Evolutionary conservation across 164 flowering plant species (phyloP), one percentile per base, ranked within the genome.

Genomic region (Chimonanthus salicifolius): DNA sequence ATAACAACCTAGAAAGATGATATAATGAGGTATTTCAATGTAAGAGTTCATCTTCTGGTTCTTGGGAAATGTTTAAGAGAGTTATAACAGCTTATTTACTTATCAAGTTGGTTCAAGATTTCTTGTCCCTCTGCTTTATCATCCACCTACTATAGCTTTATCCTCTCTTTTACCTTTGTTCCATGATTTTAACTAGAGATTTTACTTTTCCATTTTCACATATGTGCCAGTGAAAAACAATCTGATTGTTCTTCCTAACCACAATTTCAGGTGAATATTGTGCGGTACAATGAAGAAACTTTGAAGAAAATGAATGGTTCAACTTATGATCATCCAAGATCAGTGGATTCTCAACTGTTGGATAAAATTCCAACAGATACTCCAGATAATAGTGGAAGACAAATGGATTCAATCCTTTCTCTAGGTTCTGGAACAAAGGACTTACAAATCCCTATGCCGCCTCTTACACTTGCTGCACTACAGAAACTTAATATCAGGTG

Each of bases 381-480:
- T 71, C 76, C 83, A 21, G 70, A 70, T 74, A 72, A 47, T 79
- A 71, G 70, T 51, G 65, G 71, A 66, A 72, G 72, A 78, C 74
- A 67, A 47, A 72, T 77, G 64, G 80, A 78, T 69, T 64, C 70
- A n/a, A 67, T 78, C 49, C 74, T 72, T 66, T 79, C 91, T 75
- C 72, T 77, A 20, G 74, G 70, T 78, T 78, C 87, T 67, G 71
- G 84, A 51, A 74, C 72, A 67, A 84, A 81, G 75, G 99, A 94
- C 81, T 64, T 84, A 49, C 97, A 89, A 80, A 84, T 94, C 89
- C 97, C 92, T 49, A 88, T 91, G 90, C 95, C 98, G 67, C 97
- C 97, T 78, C 84, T 85, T 75, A 86, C 90, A 45, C 91, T 92
- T 73, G 90, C 90, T 75, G 92, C 94, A 51, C n/a, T 88, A 67